Evolutionary conservation across 2,329 filamentous ascomycete genomes (phyloP).

Genomic region (Cadophora sp.): DNA sequence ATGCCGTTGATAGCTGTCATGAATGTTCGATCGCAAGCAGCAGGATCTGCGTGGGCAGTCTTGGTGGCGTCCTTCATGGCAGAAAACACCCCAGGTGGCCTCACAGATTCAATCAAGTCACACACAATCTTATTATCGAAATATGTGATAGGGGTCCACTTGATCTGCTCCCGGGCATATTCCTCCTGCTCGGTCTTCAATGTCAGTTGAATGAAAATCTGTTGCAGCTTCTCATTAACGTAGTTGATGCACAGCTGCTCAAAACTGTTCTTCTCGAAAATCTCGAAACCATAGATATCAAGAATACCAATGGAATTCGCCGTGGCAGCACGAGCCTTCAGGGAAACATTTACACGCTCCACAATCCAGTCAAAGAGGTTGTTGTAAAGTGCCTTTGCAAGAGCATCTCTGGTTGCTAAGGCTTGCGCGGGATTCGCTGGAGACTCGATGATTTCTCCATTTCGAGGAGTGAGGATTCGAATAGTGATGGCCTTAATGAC

Average conservation of each 20-base stretch:
- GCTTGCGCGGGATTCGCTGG: conserved; percentile 91
- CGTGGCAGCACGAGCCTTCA: conserved; percentile 78
- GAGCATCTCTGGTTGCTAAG: conserved; percentile 82
- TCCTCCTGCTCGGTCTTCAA: conserved; percentile 97
- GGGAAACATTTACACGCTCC: conserved; percentile 84
- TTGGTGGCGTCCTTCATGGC: conserved; percentile 97
- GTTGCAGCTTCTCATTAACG: conserved; percentile 98
- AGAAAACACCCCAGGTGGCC: conserved; percentile 91
- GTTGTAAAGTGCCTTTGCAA: conserved; percentile 95
- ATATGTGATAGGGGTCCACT: conserved; percentile 99
- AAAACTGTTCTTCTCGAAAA: conserved; percentile 99
- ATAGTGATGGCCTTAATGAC: conserved; percentile 89
- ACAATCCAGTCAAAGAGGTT: conserved; percentile 99
- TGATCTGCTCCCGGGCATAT: conserved; percentile 93
- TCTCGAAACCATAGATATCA: conserved; percentile 99
- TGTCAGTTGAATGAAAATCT: conserved; percentile 98
- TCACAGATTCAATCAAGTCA: conserved; percentile 90
- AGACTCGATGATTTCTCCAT: conserved; percentile 71
- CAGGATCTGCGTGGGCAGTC: conserved; percentile 95
- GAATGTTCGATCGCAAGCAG: conserved; percentile 93
- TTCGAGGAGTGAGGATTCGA: conserved; percentile 77
- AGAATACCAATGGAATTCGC: conserved; percentile 92
- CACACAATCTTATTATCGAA: conserved; percentile 99
- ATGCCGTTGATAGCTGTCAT: conserved; percentile 92
- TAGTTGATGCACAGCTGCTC: conserved; percentile 99